Base-by-base conservation (phyloP, 805 yeast species). In the Yamadazyma paraphyllophila region DNA sequence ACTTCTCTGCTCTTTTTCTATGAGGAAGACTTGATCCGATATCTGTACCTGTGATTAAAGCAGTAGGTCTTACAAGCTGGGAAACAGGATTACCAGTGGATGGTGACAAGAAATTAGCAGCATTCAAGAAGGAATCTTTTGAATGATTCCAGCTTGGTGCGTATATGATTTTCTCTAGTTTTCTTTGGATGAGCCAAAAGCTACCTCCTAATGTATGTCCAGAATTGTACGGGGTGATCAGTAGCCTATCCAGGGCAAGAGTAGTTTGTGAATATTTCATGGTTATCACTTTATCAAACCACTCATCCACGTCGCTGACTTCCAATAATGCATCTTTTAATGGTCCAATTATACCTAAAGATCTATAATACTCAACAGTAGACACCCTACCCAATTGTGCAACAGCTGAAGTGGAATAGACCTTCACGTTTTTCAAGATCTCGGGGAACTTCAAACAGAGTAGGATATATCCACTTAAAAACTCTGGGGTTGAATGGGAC, bases 91-190 rank as follows among this genome's bases (percentile, higher is more conserved):
- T 79, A 9, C 90, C 89, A 25, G 74, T 70, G 3, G 62, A 42
- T 9, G 61, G 36, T 3, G 63, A 55, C n/a, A 63, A 54, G 45
- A 63, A 62, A 32, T 62, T 55, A 17, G 68, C 68, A 45, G 61
- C 57, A 46, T 84, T 85, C 43, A 94, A 66, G 54, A 90, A 90
- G 0, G 88, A 77, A 59, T 92, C 98, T 52, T 82, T 82, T 1
- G 97, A 83, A 60, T 94, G 98, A 62, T 91, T 92, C 98, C 98
- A 94, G 37, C 86, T 81, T 1, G 94, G 90, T 0, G 96, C 96
- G 62, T 89, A 88, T 2, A 92, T 71, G n/a, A 91, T 69, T 51
- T 84, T 84, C 53, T 92, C 97, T 13, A 83, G 78, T 49, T 85
- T 82, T 45, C 83, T 82, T 37, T 78, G 76, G 9, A 92, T 62